A percentile compares a stretch with the other conserved stretches of the same genome.
Conservation (phyloP, 2,329 filamentous ascomycete genomes). For the Calonectria pseudoturangicola region DNA sequence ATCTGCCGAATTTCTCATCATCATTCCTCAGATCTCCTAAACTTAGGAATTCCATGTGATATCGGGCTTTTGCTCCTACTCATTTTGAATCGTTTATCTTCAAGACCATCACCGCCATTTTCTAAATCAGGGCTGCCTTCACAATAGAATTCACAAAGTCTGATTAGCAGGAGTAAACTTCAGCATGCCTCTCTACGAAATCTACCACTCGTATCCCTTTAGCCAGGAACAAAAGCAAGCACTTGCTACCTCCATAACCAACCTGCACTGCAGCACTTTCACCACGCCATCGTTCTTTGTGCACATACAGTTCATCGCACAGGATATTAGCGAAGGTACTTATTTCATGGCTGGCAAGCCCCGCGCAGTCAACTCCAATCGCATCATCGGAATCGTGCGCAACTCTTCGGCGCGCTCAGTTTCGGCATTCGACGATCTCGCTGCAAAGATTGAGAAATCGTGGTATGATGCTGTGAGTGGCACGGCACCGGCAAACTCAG, state of each 20-base stretch:
- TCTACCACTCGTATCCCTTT: slow-evolving; percentile 44
- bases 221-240: slow-evolving; percentile 34
- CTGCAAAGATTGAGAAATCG: slow-evolving; percentile 34
- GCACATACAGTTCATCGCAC: slow-evolving; percentile 42
- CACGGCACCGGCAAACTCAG: not conserved
- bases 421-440: slow-evolving; percentile 42
- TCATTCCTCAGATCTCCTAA: not conserved
- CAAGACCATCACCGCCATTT: not conserved
- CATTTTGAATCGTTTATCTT: no score
- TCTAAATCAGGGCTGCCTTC: no score
- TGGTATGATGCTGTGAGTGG: slow-evolving; percentile 40
- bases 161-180: not conserved
- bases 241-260: slow-evolving; percentile 43
- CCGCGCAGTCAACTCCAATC: slow-evolving; percentile 37
- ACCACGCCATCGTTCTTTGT: slow-evolving; percentile 45
- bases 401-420: slow-evolving; percentile 36
- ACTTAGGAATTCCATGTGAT: not conserved
- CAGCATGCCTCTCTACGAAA: slow-evolving; percentile 48
- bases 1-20: not conserved
- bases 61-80: not conserved
- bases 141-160: not conserved
- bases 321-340: slow-evolving; percentile 15
- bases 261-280: slow-evolving; percentile 44
- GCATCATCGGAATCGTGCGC: slow-evolving; percentile 47
- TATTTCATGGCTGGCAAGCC: slow-evolving; percentile 46